Base-by-base conservation (phyloP, 202 grass and related monocot species). In the Panicum virgatum region DNA sequence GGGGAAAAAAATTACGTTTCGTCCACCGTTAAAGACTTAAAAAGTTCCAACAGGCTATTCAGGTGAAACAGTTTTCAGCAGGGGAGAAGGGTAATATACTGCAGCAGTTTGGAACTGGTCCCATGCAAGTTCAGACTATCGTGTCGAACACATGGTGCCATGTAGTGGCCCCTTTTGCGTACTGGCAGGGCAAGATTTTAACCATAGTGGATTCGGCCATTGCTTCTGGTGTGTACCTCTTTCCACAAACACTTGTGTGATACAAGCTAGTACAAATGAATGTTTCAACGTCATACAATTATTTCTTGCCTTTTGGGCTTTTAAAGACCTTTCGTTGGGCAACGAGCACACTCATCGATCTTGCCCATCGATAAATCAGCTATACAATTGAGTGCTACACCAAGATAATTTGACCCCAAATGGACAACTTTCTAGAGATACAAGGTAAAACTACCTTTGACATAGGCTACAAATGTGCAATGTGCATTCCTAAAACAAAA, bases 331-430 rank as follows among this genome's bases (percentile, higher is more conserved):
- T 56, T 16, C 51, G 26, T 37, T 81, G 7, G 19, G 25, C 64
- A 82, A 34, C 42, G 10, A 85, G 6, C 39, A 72, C 25, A 67
- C 19, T 4, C 82, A 76, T 50, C 40, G 10, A 78, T 52, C 48
- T 66, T 27, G 38, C 7, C 62, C 9, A 10, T 85, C 29, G 7
- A 59, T 60, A 52, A 82, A 67, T 60, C 60, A 74, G 8, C 73
- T 89, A 74, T 83, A 89, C 72, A 86, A 45, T 73, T 78, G 60
- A 52, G 79, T 82, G 59, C 10, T 65, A n/a, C 32, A 61, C 40
- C 30, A 82, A 78, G 69, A 86, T 73, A 78, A 73, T 73, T 8
- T 72, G 23, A 32, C 12, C 27, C 47, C 3, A 2, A 82, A 69
- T 64, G 61, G 73, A 30, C 79, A 62, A 63, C 52, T 26, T 34